Evolutionary conservation across 2,329 filamentous ascomycete genomes (phyloP).

Genomic region (Neonectria hederae): DNA sequence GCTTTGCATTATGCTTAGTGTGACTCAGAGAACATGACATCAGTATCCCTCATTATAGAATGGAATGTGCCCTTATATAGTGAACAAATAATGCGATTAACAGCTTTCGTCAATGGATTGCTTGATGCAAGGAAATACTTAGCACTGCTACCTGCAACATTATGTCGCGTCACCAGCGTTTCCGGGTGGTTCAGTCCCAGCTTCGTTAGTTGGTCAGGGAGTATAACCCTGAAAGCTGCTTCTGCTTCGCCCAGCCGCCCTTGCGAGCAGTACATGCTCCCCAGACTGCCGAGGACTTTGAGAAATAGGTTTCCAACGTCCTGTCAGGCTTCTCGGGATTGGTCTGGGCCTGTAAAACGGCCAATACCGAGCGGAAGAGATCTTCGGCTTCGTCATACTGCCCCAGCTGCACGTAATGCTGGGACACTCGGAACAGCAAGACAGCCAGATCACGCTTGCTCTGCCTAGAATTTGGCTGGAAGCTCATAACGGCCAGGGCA

Average conservation of each 20-base stretch:
- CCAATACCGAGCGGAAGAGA: not conserved
- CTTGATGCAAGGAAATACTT: no score
- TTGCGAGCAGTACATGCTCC: conserved; percentile 3
- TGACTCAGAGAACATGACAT: no score
- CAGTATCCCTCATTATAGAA: no score
- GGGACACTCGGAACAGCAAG: not conserved
- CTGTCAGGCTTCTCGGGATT: not conserved
- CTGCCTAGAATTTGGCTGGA: not conserved
- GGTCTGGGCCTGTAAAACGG: not conserved
- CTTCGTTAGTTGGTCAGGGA: not conserved
- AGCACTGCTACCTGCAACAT: conserved; percentile 5
- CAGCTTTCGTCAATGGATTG: no score
- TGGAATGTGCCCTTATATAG: no score
- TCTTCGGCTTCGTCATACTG: conserved; percentile 6
- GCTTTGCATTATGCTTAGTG: no score
- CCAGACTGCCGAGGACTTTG: conserved; percentile 9
- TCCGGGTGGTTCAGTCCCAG: conserved; percentile 14
- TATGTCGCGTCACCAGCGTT: conserved; percentile 13
- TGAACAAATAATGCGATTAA: no score
- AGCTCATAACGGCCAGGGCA: conserved; percentile 1
- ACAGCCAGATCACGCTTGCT: conserved; percentile 2
- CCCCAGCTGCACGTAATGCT: not conserved
- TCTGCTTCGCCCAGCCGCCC: conserved; percentile 7
- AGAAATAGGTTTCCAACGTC: not conserved
- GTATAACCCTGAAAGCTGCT: not conserved